Evolutionary conservation across 768 basidiomycete genomes (phyloP), one percentile per base, ranked within the genome.

Genomic region (Piloderma croceum): DNA sequence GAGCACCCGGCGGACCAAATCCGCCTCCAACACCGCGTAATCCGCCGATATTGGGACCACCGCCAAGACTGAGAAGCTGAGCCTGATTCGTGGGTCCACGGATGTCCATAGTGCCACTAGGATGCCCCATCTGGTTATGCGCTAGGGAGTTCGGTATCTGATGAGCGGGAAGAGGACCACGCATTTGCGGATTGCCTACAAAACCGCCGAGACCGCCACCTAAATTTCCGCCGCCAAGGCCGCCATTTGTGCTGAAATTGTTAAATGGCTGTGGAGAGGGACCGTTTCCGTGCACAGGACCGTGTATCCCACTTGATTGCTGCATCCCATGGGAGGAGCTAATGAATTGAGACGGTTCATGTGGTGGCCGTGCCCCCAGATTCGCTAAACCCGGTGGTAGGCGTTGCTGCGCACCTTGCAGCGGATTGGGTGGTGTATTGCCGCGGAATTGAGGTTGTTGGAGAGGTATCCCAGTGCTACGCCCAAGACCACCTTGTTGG

Each of bases 371-470:
- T 31, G 77, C 85, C 21, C 87, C 88, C 15, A 90, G 73, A 52
- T 88, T 88, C 10, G 87, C 86, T 27, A 90, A 66, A 23, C 86
- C 87, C 12, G 85, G 85, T 10, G 87, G 87, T 24, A 90, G 62
- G 31, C 84, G 76, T 52, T 83, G 82, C 41, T 71, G 70, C 29
- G 65, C 63, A 24, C 65, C 64, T 29, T 70, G 63, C 31, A 76
- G 54, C 18, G 71, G 57, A 47, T 64, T 74, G 3, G 85, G 83
- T 19, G 84, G 85, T 9, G 78, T 77, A 13, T 74, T 82, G 39
- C 80, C 80, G 17, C 87, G 83, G 62, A 72, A 85, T 32, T 79
- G 79, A 29, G 70, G 59, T 42, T 76, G 71, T 52, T 82, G 83
- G 33, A 81, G 57, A 18, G 76, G 71, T 10, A 79, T 58, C 15